Evolutionary conservation across 1,284 basidiomycete species (phyloP).

Genomic region (Ganoderma lingzhi): DNA sequence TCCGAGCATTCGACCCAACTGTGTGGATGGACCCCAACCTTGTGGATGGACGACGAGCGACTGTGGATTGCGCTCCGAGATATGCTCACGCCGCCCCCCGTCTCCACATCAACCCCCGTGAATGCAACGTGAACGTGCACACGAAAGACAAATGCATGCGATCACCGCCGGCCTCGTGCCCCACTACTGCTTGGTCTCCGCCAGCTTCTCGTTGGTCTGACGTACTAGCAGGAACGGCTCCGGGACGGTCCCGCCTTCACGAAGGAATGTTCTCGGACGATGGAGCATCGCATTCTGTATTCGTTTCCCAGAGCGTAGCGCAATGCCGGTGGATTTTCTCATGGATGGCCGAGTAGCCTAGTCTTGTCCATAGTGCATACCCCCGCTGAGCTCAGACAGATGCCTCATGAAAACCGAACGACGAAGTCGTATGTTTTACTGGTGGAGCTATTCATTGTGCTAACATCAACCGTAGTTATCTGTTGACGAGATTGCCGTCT

Average conservation of each 20-base stretch:
- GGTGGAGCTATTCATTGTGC: no score
- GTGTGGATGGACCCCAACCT: not conserved
- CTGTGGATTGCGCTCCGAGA: not conserved
- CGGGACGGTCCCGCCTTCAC: not conserved
- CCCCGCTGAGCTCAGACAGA: not conserved
- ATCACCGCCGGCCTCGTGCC: not conserved
- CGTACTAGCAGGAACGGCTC: not conserved
- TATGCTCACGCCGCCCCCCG: not conserved
- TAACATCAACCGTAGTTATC: no score
- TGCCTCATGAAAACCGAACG: not conserved
- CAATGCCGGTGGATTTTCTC: not conserved
- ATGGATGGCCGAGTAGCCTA: not conserved
- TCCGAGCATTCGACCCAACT: not conserved
- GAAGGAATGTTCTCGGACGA: not conserved
- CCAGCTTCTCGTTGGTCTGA: not conserved
- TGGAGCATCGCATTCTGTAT: not conserved
- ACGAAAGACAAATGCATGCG: not conserved
- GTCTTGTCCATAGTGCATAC: not conserved
- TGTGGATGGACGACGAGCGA: not conserved
- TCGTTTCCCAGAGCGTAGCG: constrained; percentile 1
- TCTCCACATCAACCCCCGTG: not conserved
- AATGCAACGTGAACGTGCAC: no score
- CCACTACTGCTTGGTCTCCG: not conserved
- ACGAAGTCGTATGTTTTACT: not conserved
- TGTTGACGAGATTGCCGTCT: no score